Evolutionary conservation across 768 basidiomycete species (phyloP).

Genomic region (Heimioporus sp.): DNA sequence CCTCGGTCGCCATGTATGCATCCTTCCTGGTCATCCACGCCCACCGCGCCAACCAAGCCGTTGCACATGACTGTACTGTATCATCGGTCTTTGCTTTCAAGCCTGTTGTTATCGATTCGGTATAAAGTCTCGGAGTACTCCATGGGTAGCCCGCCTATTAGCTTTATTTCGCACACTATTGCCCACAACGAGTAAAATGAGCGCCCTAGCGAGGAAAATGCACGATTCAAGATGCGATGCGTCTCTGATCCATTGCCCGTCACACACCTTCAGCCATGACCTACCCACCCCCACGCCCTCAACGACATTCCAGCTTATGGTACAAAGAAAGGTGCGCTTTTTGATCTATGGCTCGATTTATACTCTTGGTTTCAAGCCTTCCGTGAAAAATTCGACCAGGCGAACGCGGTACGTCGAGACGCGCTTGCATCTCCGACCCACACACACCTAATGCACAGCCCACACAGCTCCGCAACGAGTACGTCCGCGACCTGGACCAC

Average conservation of each 20-base stretch:
- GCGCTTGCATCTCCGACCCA: background rate
- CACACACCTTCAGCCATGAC: background rate
- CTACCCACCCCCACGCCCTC: conserved; percentile 13
- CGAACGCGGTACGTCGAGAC: conserved; percentile 26
- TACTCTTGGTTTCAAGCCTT: conserved; percentile 26
- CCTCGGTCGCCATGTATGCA: no score
- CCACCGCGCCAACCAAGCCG: no score
- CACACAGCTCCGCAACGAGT: conserved; percentile 20
- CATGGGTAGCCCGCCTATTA: no score
- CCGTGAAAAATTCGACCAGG: conserved; percentile 33
- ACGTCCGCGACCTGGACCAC: conserved; percentile 25
- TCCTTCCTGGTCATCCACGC: no score
- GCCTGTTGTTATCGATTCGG: no score
- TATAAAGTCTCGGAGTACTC: no score
- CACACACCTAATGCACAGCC: background rate
- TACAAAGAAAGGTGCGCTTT: conserved; percentile 32
- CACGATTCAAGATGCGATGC: conserved; percentile 23
- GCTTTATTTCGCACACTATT: no score
- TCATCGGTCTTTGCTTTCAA: no score
- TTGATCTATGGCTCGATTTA: background rate
- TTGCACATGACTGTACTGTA: no score
- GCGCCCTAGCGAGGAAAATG: conserved; percentile 19
- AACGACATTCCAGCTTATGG: conserved; percentile 15
- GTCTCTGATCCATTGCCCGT: no score
- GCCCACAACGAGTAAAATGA: no score